Evolutionary conservation across 1,284 basidiomycete genomes (phyloP).

Genomic region (Amylostereum areolatum): DNA sequence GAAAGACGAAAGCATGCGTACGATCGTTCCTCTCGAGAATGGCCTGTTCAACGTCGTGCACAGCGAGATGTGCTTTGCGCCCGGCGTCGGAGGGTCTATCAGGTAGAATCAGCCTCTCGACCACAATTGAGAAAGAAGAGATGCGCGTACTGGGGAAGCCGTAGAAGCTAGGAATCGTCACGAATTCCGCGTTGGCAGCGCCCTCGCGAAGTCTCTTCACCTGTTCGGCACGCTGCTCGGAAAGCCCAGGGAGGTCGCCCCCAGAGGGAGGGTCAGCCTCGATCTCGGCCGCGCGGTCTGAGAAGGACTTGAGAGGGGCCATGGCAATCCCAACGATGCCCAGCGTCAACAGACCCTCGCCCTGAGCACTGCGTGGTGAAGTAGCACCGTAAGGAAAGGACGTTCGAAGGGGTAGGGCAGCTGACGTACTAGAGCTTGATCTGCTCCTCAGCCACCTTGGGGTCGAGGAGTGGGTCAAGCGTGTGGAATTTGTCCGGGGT

Average conservation of each 20-base stretch:
- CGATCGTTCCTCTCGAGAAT: slow-evolving; percentile 12
- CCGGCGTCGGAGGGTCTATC: slow-evolving; percentile 15
- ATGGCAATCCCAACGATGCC: background rate
- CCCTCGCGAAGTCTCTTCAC: slow-evolving; percentile 13
- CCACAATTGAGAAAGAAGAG: background rate
- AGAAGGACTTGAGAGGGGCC: background rate
- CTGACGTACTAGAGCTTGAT: too few relatives aligned
- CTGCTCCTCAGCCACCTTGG: too few relatives aligned
- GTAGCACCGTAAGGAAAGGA: too few relatives aligned
- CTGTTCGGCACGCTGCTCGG: slow-evolving; percentile 19
- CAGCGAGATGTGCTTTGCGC: slow-evolving; percentile 25
- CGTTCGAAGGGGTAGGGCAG: too few relatives aligned
- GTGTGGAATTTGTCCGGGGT: too few relatives aligned
- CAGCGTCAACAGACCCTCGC: too few relatives aligned
- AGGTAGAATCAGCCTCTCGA: background rate
- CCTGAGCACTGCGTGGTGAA: too few relatives aligned
- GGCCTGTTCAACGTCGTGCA: slow-evolving; percentile 19
- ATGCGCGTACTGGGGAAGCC: slow-evolving; percentile 12
- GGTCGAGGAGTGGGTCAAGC: too few relatives aligned
- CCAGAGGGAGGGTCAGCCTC: background rate
- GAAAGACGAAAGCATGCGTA: background rate
- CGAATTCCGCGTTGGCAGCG: slow-evolving; percentile 14
- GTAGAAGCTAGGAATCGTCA: slow-evolving; percentile 15
- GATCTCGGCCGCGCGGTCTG: too few relatives aligned
- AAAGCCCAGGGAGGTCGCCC: slow-evolving; percentile 11